Conservation (phyloP, 805 yeast genomes). For the Kluyveromyces wickerhamii region DNA sequence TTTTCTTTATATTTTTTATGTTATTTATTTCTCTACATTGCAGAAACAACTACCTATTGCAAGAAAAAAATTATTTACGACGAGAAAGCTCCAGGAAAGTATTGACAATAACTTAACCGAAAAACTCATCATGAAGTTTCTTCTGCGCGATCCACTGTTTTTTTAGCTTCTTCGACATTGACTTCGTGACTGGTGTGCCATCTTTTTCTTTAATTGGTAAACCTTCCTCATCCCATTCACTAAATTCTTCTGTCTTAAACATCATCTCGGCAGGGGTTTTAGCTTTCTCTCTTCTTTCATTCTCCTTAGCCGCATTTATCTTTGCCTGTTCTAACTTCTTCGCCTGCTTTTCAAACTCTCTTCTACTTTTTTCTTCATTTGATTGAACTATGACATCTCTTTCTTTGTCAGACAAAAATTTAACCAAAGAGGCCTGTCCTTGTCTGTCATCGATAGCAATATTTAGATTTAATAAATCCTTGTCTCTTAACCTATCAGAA, state of each 20-base stretch:
- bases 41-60: too few species aligned
- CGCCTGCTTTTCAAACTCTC: slow-evolving; percentile 47
- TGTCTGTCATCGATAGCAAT: slow-evolving; percentile 86
- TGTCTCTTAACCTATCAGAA: slow-evolving; percentile 66
- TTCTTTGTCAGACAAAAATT: slow-evolving; percentile 67
- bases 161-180: slow-evolving; percentile 71
- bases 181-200: slow-evolving; percentile 82
- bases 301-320: slow-evolving; percentile 53
- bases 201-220: slow-evolving; percentile 66
- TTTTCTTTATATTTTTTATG: too few species aligned
- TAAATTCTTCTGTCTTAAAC: slow-evolving; percentile 56
- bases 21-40: too few species aligned
- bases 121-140: slow-evolving; percentile 68
- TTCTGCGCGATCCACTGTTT: slow-evolving; percentile 76
- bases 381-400: slow-evolving; percentile 49
- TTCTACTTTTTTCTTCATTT: slow-evolving; percentile 49
- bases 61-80: too few species aligned
- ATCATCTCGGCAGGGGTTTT: slow-evolving; percentile 61
- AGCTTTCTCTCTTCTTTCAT: slow-evolving; percentile 57
- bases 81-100: too few species aligned
- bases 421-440: slow-evolving; percentile 72
- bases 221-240: slow-evolving; percentile 81
- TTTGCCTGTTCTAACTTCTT: slow-evolving; percentile 51
- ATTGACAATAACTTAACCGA: slow-evolving; percentile 10
- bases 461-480: slow-evolving; percentile 64